Base-by-base conservation (phyloP, 148 eudicot species). In the Rhododendron williamsianum region DNA sequence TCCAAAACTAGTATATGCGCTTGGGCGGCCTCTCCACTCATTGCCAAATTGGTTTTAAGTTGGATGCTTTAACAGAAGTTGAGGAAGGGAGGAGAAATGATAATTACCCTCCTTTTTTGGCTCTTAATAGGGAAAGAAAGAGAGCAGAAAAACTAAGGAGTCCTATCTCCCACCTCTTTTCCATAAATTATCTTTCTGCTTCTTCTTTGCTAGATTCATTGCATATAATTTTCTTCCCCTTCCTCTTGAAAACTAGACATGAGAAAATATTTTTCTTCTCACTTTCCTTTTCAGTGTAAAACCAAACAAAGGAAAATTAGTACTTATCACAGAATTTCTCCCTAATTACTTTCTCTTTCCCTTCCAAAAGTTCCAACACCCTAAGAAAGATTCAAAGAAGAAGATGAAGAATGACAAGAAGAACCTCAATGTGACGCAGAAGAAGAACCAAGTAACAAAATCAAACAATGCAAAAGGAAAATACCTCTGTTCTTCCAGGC, bases 401-500 rank as follows among this genome's bases (percentile, higher is more conserved):
- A 51, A 36, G 65, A 81, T 7, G 36, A 35, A 7, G 45, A 23
- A 30, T 13, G 67, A 52, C 41, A 60, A 63, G 72, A 36, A 35
- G 10, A 41, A 58, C 18, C 12, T 35, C 72, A 56, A 56, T 8
- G 11, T 11, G 9, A 79, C 1, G 69, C 35, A 77, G 33, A 30
- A 80, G 21, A 81, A 36, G 30, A 51, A 41, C 43, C 9, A 84
- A 71, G 21, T 46, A 79, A 41, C 38, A 25, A 48, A 74, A 43
- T 30, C 56, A 76, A 69, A 60, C 15, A 33, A 30, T 36, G 25
- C 27, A 9, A 27, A 67, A 78, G 35, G 38, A 82, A 49, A 76
- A 81, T 90, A 94, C 98, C 97, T 95, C 98, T 21, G 98, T 94
- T 86, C 98, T 93, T 80, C 98, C 98, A 1, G 97, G 95, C 98